A percentile compares a stretch with the other conserved stretches of the same genome.
These are phyloP conservation scores for Solanum commersonii DNA, from an alignment of 257 asterid genomes.

Conservation along the genomic window DNA sequence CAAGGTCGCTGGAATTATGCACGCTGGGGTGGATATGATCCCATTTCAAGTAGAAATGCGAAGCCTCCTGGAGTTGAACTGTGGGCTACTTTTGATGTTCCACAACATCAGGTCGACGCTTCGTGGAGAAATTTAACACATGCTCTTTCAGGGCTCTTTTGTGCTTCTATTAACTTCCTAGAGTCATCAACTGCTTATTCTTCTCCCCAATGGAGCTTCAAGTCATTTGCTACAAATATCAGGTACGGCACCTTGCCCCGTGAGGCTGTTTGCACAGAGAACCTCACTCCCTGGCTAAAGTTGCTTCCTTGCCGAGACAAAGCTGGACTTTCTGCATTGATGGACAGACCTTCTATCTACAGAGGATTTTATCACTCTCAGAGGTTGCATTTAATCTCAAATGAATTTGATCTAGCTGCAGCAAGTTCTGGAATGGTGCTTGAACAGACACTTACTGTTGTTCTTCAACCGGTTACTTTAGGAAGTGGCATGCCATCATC, in stretches of 20 bases:
- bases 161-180: slow-evolving; percentile 95
- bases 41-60: slow-evolving; percentile 69
- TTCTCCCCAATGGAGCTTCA: slow-evolving; percentile 74
- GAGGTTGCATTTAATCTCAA: slow-evolving; percentile 62
- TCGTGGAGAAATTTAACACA: slow-evolving; percentile 90
- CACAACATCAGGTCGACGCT: slow-evolving; percentile 61
- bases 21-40: slow-evolving; percentile 92
- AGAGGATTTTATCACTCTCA: slow-evolving; percentile 86
- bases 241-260: slow-evolving; percentile 95
- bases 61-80: slow-evolving; percentile 99
- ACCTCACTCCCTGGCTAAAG: slow-evolving; percentile 98
- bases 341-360: slow-evolving; percentile 91
- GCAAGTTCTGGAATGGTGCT: slow-evolving; percentile 53
- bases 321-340: slow-evolving; percentile 78
- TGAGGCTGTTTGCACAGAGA: slow-evolving; percentile 99
- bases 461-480: slow-evolving; percentile 57
- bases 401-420: slow-evolving; percentile 40
- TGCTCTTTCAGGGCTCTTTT: slow-evolving; percentile 97
- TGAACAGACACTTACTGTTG: slow-evolving; percentile 83
- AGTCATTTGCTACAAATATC: slow-evolving; percentile 46
- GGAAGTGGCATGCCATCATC: slow-evolving; percentile 23
- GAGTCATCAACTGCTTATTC: slow-evolving; percentile 77
- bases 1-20: slow-evolving; percentile 99
- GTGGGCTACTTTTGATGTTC: slow-evolving; percentile 96
- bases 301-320: slow-evolving; percentile 97